These are phyloP conservation scores for Aspergillus ochraceus DNA, from an alignment of 2,329 filamentous ascomycete species.

Conservation along the genomic window DNA sequence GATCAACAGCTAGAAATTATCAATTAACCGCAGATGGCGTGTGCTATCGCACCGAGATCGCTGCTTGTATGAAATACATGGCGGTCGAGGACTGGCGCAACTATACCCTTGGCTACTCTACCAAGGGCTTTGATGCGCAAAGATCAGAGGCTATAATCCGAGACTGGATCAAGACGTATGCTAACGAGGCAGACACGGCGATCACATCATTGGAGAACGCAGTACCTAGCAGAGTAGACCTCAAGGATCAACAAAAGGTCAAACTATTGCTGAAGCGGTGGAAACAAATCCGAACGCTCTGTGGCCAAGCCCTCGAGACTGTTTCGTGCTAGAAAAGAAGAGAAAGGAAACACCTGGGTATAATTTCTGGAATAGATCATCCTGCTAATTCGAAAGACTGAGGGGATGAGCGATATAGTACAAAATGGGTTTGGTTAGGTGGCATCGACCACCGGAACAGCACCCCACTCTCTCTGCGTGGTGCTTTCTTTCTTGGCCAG, in stretches of 20 bases:
- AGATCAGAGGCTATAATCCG: slow-evolving; percentile 35
- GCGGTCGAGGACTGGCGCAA: slow-evolving; percentile 38
- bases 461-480: slow-evolving; percentile 27
- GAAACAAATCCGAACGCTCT: slow-evolving; percentile 40
- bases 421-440: not conserved
- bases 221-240: slow-evolving; percentile 5
- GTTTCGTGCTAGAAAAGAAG: slow-evolving; percentile 18
- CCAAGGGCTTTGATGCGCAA: slow-evolving; percentile 27
- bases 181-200: slow-evolving; percentile 32
- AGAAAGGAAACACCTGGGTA: not conserved
- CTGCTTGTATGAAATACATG: slow-evolving; percentile 43
- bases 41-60: slow-evolving; percentile 46
- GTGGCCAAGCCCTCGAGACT: slow-evolving; percentile 26
- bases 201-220: slow-evolving; percentile 22
- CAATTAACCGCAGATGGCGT: slow-evolving; percentile 38
- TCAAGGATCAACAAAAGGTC: slow-evolving; percentile 22
- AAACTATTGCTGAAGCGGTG: slow-evolving; percentile 36
- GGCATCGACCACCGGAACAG: slow-evolving; percentile 32
- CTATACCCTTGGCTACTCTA: slow-evolving; percentile 40
- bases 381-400: not conserved
- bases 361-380: not conserved
- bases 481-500: slow-evolving; percentile 64
- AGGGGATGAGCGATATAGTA: not conserved
- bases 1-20: slow-evolving; percentile 38
- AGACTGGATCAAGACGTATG: slow-evolving; percentile 37